These are phyloP conservation scores for Eucalyptus sp. DNA, from an alignment of 345 rosid species.

Conservation along the genomic window DNA sequence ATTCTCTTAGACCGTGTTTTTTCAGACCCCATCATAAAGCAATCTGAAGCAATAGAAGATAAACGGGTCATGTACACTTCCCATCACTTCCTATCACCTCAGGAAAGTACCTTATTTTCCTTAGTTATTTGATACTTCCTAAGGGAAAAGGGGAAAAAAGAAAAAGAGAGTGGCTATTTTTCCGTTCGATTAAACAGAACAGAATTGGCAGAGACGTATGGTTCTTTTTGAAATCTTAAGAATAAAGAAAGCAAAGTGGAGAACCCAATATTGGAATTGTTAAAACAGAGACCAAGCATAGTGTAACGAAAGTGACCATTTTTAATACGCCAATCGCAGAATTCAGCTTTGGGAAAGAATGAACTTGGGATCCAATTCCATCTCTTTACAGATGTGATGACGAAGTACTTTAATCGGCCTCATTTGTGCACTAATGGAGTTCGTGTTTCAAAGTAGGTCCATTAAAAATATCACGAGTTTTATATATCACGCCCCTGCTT, in stretches of 20 bases:
- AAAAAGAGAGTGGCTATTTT: not conserved
- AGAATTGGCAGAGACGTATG: not conserved
- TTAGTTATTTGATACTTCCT: not conserved
- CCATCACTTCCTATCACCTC: not conserved
- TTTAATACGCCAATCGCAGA: not conserved
- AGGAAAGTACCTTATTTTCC: not conserved
- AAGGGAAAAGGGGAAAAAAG: not conserved
- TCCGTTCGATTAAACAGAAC: not conserved
- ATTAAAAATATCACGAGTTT: not conserved
- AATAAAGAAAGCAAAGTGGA: not conserved
- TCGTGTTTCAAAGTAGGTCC: not conserved
- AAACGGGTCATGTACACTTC: not conserved
- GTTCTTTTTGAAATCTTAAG: not conserved
- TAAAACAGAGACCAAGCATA: not conserved
- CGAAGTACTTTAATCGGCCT: not conserved
- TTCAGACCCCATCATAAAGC: not conserved
- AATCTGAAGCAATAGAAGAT: not conserved
- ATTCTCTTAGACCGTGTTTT: not conserved
- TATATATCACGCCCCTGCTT: not conserved
- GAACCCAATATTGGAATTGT: not conserved
- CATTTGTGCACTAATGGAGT: not conserved
- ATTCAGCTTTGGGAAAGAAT: not conserved
- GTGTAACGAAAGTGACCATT: not conserved
- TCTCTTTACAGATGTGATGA: not conserved
- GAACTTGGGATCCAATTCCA: not conserved